Percentiles rank a stretch among this genome's conserved stretches.
Conservation (phyloP, 2,329 filamentous ascomycete species). For the Fusarium sp. region DNA sequence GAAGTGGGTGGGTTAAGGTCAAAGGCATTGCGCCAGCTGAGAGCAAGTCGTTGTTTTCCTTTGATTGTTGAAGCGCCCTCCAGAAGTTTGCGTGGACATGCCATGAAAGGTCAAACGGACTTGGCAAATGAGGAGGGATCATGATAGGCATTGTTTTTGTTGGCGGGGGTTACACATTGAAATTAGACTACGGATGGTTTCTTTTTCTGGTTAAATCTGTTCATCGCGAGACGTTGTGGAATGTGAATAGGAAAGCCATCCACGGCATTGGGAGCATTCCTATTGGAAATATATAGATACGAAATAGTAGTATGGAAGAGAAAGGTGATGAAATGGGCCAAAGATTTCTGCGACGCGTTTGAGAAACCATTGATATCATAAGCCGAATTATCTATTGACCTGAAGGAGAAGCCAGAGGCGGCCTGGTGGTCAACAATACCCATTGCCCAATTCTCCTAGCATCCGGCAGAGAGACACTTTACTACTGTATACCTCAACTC, state of each 20-base stretch:
- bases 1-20: conserved; percentile 32
- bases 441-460: neutral
- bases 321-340: conserved; percentile 21
- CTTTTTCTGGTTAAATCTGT: conserved; percentile 44
- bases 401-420: neutral
- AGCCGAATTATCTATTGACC: neutral
- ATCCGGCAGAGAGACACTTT: neutral
- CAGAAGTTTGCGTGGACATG: conserved; percentile 7
- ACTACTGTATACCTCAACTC: neutral
- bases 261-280: conserved; percentile 15
- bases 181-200: conserved; percentile 48
- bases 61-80: conserved; percentile 25
- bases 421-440: neutral
- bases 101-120: conserved; percentile 11
- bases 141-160: conserved; percentile 44
- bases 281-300: conserved; percentile 37
- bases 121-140: conserved; percentile 34
- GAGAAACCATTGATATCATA: neutral
- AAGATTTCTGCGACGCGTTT: neutral
- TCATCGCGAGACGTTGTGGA: conserved; percentile 37
- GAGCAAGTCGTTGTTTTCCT: conserved; percentile 31
- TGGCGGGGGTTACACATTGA: conserved; percentile 39
- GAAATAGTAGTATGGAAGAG: conserved; percentile 31
- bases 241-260: conserved; percentile 31
- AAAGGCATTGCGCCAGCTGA: conserved; percentile 27